Percentiles rank a stretch among this genome's conserved stretches.
These are phyloP conservation scores for Thelonectria discophora DNA, from an alignment of 2,329 filamentous ascomycete species.

Conservation along the genomic window DNA sequence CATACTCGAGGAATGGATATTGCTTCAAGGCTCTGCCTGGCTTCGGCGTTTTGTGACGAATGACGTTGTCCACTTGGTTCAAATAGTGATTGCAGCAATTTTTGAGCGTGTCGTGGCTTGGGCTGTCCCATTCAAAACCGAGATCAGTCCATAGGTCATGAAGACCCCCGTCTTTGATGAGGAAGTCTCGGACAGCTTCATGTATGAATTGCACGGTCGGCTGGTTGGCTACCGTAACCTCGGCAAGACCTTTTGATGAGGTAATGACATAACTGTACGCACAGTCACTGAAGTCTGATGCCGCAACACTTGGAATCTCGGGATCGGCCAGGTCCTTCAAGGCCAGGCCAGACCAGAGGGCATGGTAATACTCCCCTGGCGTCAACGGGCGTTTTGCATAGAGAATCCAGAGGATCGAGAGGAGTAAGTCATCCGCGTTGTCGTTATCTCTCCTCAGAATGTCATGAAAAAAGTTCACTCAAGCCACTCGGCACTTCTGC, in stretches of 20 bases:
- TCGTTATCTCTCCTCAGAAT: slow-evolving; percentile 58
- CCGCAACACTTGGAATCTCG: slow-evolving; percentile 34
- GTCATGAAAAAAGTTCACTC: slow-evolving; percentile 57
- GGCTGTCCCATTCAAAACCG: slow-evolving; percentile 42
- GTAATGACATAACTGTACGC: slow-evolving; percentile 47
- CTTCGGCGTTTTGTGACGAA: neutral
- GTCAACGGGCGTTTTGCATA: slow-evolving; percentile 56
- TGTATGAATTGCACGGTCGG: slow-evolving; percentile 61
- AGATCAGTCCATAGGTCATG: slow-evolving; percentile 46
- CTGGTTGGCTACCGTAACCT: slow-evolving; percentile 47
- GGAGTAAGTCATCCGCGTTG: slow-evolving; percentile 50
- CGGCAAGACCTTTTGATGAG: slow-evolving; percentile 60
- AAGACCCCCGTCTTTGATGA: slow-evolving; percentile 50
- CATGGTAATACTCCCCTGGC: slow-evolving; percentile 56
- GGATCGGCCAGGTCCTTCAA: slow-evolving; percentile 36
- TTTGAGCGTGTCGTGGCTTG: slow-evolving; percentile 55
- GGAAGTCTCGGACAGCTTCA: slow-evolving; percentile 58
- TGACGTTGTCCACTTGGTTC: slow-evolving; percentile 11
- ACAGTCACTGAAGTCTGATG: slow-evolving; percentile 8
- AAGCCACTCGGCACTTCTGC: slow-evolving; percentile 51
- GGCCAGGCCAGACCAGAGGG: slow-evolving; percentile 44
- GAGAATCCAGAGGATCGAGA: slow-evolving; percentile 63
- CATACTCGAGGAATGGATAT: slow-evolving; percentile 59
- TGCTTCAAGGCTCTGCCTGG: neutral
- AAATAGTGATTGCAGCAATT: slow-evolving; percentile 47